Evolutionary conservation across 2,329 filamentous ascomycete species (phyloP), one percentile per base, ranked within the genome.

Genomic region (Aspergillus carbonarius): DNA sequence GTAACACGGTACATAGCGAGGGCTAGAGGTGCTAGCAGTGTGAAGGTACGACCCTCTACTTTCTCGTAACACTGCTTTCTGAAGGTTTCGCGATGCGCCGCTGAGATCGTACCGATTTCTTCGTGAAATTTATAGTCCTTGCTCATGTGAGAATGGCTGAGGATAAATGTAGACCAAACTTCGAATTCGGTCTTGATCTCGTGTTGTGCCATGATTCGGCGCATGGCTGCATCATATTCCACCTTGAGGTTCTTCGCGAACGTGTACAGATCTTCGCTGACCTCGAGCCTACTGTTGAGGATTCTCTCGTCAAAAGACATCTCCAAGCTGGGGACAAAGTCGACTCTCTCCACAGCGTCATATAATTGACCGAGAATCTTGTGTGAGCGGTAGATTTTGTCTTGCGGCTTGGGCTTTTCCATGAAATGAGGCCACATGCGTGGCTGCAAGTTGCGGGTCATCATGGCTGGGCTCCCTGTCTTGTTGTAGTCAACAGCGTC

Each of bases 401-500:
- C 68, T 23, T 75, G 70, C 1, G 76, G 67, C 35, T 79, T 78
- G 40, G 79, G 64, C 15, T 88, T 92, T 71, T 92, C 89, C 88
- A 96, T 93, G 71, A 93, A 98, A 72, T 97, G 93, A 0, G 92
- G 95, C 84, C 86, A 96, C 55, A 67, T 77, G 5, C 67, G 78
- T 0, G 90, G 87, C n/a, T 80, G 78, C 4, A 95, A 78, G 0
- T 81, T 77, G 39, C 78, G 76, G 6, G 80, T 79, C 79, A 96
- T 89, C 18, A 82, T 76, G 0, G 93, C 93, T 0, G 90, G 85
- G 9, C 88, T 82, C 0, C 95, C 95, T 1, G 91, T 93, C 77
- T 99, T 99, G 46, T 91, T 88, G 70, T 95, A 99, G 72, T 99
- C 95, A 0, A 99, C 95, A 0, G 95, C 93, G 66, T 88, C 86